phyloP scores from a whole-genome alignment of 768 basidiomycete genomes.

The Psilocybe azurescens region DNA sequence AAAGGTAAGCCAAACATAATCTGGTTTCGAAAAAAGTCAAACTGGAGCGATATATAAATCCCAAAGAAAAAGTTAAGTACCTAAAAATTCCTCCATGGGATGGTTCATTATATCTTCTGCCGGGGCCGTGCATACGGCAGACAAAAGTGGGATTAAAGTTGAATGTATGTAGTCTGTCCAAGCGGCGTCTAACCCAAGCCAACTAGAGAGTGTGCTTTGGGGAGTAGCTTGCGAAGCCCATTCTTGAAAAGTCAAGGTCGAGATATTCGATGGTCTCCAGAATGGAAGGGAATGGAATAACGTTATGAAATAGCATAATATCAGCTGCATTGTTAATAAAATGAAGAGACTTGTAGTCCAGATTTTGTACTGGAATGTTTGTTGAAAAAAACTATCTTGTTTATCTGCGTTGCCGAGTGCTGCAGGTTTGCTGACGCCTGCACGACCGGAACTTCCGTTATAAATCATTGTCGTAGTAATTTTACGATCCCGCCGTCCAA shows the following conservation, averaged over 20 bases:
- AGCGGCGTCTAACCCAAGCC: constrained; percentile 49
- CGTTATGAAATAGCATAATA: constrained; percentile 52
- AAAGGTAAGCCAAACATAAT: constrained; percentile 74
- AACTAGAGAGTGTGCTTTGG: constrained; percentile 40
- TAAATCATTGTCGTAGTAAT: constrained; percentile 64
- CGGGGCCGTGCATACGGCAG: constrained; percentile 74
- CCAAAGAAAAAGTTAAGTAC: constrained; percentile 34
- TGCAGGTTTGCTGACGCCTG: constrained; percentile 58
- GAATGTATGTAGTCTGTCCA: constrained; percentile 60
- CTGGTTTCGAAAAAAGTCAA: constrained; percentile 35
- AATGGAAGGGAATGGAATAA: constrained; percentile 49
- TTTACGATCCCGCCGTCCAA: constrained; percentile 19
- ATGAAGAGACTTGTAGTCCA: constrained; percentile 44
- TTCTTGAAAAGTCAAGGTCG: constrained; percentile 48
- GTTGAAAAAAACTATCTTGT: background rate
- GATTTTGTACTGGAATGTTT: constrained; percentile 20
- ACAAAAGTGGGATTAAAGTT: constrained; percentile 69
- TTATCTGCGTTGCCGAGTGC: constrained; percentile 17
- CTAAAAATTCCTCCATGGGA: constrained; percentile 70
- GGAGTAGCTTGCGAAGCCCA: constrained; percentile 54
- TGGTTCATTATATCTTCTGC: constrained; percentile 57
- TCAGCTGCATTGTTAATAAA: constrained; percentile 45
- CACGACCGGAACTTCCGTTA: constrained; percentile 62
- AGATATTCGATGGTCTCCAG: constrained; percentile 32
- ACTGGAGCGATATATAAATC: background rate